A percentile compares a stretch with the other conserved stretches of the same genome.
Conservation (phyloP, 2,329 filamentous ascomycete genomes). For the Talaromyces pinophilus region DNA sequence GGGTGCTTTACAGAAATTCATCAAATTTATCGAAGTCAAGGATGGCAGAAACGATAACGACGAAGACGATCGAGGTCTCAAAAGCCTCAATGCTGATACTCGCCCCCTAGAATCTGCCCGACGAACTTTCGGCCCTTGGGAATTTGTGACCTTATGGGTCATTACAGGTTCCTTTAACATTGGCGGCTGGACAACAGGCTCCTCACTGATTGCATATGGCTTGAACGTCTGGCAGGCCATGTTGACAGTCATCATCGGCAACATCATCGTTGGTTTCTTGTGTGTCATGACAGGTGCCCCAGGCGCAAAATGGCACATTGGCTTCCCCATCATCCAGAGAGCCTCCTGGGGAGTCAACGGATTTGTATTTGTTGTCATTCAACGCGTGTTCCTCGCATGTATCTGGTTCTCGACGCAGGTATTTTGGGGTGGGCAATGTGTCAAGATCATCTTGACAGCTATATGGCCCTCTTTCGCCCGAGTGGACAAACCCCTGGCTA, state of each 20-base stretch:
- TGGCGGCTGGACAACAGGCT: conserved; percentile 17
- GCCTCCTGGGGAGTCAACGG: conserved; percentile 13
- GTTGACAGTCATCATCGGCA: conserved; percentile 11
- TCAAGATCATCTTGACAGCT: conserved; percentile 9
- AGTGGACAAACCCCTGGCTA: background rate
- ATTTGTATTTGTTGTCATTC: conserved; percentile 9
- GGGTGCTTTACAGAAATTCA: background rate
- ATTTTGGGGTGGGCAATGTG: conserved; percentile 10
- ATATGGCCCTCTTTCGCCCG: conserved; percentile 10
- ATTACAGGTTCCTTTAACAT: conserved; percentile 11
- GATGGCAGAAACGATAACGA: background rate
- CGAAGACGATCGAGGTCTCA: background rate
- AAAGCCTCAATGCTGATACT: conserved; percentile 12
- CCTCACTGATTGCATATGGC: conserved; percentile 9
- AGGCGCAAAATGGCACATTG: conserved; percentile 15
- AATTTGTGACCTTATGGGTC: conserved; percentile 9
- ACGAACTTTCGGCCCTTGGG: conserved; percentile 6
- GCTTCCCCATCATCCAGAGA: conserved; percentile 10
- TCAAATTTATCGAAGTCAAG: conserved; percentile 7
- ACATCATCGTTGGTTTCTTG: conserved; percentile 10
- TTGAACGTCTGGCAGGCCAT: conserved; percentile 16
- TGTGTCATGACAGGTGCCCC: conserved; percentile 4
- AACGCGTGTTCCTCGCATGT: conserved; percentile 7
- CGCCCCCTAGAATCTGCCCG: conserved; percentile 5
- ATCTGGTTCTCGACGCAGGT: conserved; percentile 18